Conservation (phyloP, 2,329 filamentous ascomycete genomes). For the Arthroderma uncinatum region DNA sequence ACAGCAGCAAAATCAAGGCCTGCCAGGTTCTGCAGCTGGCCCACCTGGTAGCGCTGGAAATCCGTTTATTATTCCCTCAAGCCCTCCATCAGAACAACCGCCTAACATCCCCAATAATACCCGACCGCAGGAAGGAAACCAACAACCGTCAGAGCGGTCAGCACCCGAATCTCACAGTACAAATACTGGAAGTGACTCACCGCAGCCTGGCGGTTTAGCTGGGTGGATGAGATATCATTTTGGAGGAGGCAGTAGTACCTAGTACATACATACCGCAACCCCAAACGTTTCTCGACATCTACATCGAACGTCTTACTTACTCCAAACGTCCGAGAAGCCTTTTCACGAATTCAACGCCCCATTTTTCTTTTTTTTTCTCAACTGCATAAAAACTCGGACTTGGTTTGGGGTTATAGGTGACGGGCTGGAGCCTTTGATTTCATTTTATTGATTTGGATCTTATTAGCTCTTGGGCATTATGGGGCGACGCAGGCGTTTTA, state of each 20-base stretch:
- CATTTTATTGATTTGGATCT: background rate
- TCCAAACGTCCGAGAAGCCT: background rate
- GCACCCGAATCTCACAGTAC: background rate
- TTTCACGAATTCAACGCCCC: background rate
- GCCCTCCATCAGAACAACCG: background rate
- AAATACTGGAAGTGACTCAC: background rate
- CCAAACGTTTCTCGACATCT: background rate
- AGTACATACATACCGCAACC: background rate
- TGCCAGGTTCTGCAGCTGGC: background rate
- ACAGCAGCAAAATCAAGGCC: background rate
- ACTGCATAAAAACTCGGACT: background rate
- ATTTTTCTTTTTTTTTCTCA: background rate
- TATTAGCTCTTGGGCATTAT: background rate
- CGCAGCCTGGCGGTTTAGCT: slow-evolving; percentile 4
- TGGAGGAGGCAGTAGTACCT: slow-evolving; percentile 7
- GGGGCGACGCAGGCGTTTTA: background rate
- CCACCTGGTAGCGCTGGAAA: background rate
- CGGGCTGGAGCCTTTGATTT: background rate
- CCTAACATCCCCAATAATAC: background rate
- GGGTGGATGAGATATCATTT: slow-evolving; percentile 16
- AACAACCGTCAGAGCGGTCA: background rate
- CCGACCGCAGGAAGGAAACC: background rate
- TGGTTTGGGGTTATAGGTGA: background rate
- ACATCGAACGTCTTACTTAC: background rate
- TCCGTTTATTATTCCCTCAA: slow-evolving; percentile 2